phyloP scores from a whole-genome alignment of 163 green algal species.

The Chloroidium sp. region DNA sequence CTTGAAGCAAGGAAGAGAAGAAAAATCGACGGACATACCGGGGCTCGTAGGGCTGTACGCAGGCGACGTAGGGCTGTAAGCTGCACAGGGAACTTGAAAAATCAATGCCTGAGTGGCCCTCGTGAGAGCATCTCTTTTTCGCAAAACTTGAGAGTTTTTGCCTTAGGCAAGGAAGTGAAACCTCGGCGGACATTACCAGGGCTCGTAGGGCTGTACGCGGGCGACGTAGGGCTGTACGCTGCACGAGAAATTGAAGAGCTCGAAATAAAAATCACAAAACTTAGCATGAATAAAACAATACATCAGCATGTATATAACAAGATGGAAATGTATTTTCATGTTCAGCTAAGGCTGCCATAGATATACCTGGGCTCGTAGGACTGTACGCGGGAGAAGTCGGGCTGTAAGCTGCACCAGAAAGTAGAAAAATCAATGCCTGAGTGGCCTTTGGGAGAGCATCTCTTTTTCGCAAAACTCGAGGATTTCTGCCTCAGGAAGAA shows the following conservation, averaged over 20 bases:
- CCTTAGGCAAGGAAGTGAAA: neutral
- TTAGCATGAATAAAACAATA: no score
- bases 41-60: slow-evolving; percentile 29
- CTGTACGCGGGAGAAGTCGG: slow-evolving; percentile 29
- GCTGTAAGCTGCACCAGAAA: no score
- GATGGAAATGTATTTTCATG: no score
- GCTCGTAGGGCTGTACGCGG: slow-evolving; percentile 42
- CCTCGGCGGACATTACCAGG: slow-evolving; percentile 3
- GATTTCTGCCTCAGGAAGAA: no score
- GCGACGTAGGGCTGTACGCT: slow-evolving; percentile 53
- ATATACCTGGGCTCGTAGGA: slow-evolving; percentile 12
- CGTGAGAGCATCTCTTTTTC: neutral
- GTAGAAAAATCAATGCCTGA: no score
- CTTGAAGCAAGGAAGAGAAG: neutral
- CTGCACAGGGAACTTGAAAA: no score
- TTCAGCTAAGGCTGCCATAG: no score
- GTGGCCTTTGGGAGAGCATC: no score
- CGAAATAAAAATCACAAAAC: no score
- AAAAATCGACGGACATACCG: slow-evolving; percentile 1
- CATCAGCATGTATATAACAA: no score
- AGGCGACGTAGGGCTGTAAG: slow-evolving; percentile 5
- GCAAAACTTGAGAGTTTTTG: neutral
- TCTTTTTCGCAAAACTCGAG: no score
- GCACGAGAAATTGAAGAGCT: neutral
- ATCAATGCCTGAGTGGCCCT: no score